These are phyloP conservation scores for Pholiota molesta DNA, from an alignment of 768 basidiomycete genomes.

Conservation along the genomic window DNA sequence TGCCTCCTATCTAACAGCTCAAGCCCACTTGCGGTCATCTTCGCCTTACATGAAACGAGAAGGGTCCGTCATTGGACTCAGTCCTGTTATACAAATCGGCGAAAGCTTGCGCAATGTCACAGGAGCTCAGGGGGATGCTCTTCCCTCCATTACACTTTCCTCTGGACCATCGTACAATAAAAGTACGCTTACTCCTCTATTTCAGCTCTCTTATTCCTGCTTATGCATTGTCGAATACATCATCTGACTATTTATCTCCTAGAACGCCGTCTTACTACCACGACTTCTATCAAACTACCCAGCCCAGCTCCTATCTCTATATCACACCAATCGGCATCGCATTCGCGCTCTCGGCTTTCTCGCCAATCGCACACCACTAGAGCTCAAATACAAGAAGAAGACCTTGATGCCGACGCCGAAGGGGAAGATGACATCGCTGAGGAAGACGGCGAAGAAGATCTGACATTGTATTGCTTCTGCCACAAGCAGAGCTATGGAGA, in stretches of 20 bases:
- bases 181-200: slow-evolving; percentile 26
- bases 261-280: slow-evolving; percentile 39
- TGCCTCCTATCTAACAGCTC: slow-evolving; percentile 13
- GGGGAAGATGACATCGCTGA: slow-evolving; percentile 41
- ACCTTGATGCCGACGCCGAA: slow-evolving; percentile 41
- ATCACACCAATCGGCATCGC: slow-evolving; percentile 19
- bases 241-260: slow-evolving; percentile 3
- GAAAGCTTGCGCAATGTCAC: slow-evolving; percentile 37
- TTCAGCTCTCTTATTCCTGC: not conserved
- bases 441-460: slow-evolving; percentile 39
- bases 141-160: slow-evolving; percentile 16
- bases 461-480: slow-evolving; percentile 46
- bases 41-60: slow-evolving; percentile 26
- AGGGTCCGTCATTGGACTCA: slow-evolving; percentile 19
- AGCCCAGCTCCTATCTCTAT: slow-evolving; percentile 32
- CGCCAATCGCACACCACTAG: slow-evolving; percentile 33
- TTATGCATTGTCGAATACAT: not conserved
- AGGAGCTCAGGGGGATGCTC: slow-evolving; percentile 9
- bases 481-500: slow-evolving; percentile 44
- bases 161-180: slow-evolving; percentile 30
- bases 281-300: slow-evolving; percentile 40
- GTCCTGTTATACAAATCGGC: slow-evolving; percentile 32
- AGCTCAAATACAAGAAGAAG: slow-evolving; percentile 30
- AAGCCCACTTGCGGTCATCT: slow-evolving; percentile 15
- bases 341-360: slow-evolving; percentile 38